A percentile compares a stretch with the other conserved stretches of the same genome.
Conservation (phyloP, 2,329 filamentous ascomycete species). For the Thermomyces lanuginosus region DNA sequence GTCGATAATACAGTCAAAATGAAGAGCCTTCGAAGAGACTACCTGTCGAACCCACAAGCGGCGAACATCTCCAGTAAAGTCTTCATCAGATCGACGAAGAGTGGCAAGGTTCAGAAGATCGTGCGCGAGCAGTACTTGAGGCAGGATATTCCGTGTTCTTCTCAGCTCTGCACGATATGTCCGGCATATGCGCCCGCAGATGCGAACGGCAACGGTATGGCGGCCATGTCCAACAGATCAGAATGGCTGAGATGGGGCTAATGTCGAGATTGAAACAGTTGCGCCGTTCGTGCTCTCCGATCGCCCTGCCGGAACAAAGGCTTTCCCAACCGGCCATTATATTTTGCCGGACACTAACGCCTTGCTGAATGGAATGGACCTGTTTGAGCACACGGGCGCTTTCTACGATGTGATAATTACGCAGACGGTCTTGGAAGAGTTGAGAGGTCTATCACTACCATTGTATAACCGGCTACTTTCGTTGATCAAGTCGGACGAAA, state of each 20-base stretch:
- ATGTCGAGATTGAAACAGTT: constrained; percentile 35
- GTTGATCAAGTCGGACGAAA: constrained; percentile 86
- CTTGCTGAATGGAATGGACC: constrained; percentile 85
- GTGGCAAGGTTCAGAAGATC: constrained; percentile 96
- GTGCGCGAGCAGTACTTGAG: constrained; percentile 90
- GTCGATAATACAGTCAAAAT: constrained; percentile 21
- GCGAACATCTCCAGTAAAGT: constrained; percentile 85
- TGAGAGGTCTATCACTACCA: constrained; percentile 82
- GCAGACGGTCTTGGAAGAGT: constrained; percentile 89
- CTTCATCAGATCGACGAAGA: constrained; percentile 86
- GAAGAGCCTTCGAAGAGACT: constrained; percentile 46
- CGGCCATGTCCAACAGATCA: background rate
- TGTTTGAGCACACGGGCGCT: constrained; percentile 79
- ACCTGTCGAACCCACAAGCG: constrained; percentile 37
- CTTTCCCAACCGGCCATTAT: constrained; percentile 78
- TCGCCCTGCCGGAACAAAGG: constrained; percentile 65
- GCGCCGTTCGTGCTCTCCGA: constrained; percentile 77
- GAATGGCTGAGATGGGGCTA: constrained; percentile 12
- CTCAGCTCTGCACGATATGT: constrained; percentile 67
- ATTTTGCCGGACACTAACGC: constrained; percentile 93
- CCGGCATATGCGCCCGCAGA: constrained; percentile 58
- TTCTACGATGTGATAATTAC: constrained; percentile 96
- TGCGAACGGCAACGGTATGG: constrained; percentile 56
- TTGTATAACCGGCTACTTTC: constrained; percentile 86
- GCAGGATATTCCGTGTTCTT: constrained; percentile 94